Conservation (phyloP, 2,329 filamentous ascomycete genomes). For the Dactylellina cionopaga region DNA sequence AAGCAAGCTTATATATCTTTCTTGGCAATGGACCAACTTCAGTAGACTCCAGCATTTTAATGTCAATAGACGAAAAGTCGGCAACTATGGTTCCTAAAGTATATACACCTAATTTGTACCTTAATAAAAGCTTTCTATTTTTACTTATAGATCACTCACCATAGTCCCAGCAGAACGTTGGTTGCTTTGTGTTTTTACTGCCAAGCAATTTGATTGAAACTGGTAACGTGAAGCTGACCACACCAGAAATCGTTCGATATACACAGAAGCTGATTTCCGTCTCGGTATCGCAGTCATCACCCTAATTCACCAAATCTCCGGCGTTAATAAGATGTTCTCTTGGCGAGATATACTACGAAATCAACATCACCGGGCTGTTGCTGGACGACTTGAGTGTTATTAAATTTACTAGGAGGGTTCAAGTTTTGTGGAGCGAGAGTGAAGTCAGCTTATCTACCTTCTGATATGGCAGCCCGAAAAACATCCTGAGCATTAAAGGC, state of each 20-base stretch:
- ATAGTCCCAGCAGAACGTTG: background rate
- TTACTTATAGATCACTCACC: background rate
- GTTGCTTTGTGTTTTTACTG: background rate
- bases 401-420: no score
- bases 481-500: no score
- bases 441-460: no score
- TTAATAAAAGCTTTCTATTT: background rate
- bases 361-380: no score
- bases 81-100: background rate
- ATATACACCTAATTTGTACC: background rate
- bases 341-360: no score
- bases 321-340: no score
- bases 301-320: background rate
- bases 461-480: no score
- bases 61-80: background rate
- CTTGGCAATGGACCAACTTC: no score
- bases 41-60: no score
- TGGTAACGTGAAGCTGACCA: background rate
- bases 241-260: background rate
- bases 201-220: background rate
- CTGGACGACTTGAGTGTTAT: no score
- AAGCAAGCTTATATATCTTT: background rate
- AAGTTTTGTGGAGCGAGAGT: no score
- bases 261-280: background rate
- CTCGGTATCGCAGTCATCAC: conserved; percentile 10